phyloP scores from a whole-genome alignment of 73 alveolate genomes.

The Paramecium octaurelia region DNA sequence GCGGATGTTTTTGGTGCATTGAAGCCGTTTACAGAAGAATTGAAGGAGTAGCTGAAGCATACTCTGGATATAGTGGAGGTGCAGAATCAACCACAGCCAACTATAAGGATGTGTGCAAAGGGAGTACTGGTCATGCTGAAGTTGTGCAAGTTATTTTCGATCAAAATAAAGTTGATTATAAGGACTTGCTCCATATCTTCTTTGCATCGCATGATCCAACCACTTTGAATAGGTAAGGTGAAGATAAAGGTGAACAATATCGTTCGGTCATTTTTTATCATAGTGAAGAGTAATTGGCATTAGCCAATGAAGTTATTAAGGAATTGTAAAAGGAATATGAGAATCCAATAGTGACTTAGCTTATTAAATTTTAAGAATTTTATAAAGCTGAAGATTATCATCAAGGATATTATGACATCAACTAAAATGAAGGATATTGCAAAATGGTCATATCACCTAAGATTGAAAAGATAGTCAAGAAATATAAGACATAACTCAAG shows the following conservation, averaged over 20 bases:
- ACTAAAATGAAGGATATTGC: conserved; percentile 54
- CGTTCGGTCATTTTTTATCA: conserved; percentile 55
- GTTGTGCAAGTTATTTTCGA: conserved; percentile 39
- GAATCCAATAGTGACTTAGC: conserved; percentile 40
- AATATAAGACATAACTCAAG: conserved; percentile 17
- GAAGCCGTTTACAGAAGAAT: conserved; percentile 60
- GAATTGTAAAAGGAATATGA: conserved; percentile 24
- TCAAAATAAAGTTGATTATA: not conserved
- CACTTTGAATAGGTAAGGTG: conserved; percentile 48
- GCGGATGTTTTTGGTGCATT: conserved; percentile 64
- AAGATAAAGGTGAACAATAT: conserved; percentile 47
- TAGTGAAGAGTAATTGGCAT: not conserved
- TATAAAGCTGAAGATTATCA: conserved; percentile 55
- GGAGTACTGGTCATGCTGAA: conserved; percentile 56
- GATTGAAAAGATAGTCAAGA: conserved; percentile 39
- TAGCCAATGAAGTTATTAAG: not conserved
- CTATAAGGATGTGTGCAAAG: conserved; percentile 27
- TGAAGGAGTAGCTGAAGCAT: conserved; percentile 41
- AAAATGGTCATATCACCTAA: conserved; percentile 51
- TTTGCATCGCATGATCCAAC: conserved; percentile 59
- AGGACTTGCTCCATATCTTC: conserved; percentile 15
- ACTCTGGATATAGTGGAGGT: conserved; percentile 64
- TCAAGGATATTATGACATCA: conserved; percentile 40
- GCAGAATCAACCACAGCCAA: not conserved
- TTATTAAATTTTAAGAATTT: conserved; percentile 25